Evolutionary conservation across 768 basidiomycete species (phyloP).

Genomic region (Tricholoma matsutake): DNA sequence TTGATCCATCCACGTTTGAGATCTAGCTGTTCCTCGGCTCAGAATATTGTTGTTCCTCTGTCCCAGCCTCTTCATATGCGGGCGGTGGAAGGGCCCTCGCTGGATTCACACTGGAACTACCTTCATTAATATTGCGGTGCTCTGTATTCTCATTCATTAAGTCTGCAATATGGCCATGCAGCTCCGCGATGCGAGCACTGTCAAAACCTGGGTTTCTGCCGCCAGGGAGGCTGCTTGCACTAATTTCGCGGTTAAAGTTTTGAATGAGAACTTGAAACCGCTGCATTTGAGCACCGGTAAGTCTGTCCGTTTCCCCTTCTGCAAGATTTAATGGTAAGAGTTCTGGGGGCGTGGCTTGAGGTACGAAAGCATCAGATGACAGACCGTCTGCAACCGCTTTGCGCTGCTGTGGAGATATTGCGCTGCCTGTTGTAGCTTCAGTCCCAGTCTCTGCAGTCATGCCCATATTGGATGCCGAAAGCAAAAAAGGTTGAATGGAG

Average conservation of each 20-base stretch:
- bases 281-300: not conserved
- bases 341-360: not conserved
- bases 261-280: conserved; percentile 4
- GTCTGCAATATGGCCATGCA: conserved; percentile 7
- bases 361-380: not conserved
- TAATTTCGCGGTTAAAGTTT: conserved; percentile 5
- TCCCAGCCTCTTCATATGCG: not conserved
- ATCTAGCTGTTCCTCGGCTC: too few species aligned
- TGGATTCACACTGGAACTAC: not conserved
- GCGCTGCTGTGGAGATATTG: not conserved
- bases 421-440: not conserved
- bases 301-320: not conserved
- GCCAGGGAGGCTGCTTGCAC: not conserved
- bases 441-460: not conserved
- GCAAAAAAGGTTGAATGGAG: not conserved
- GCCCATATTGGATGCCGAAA: not conserved
- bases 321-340: not conserved
- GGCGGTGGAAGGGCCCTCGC: not conserved
- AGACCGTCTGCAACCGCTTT: not conserved
- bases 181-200: conserved; percentile 1
- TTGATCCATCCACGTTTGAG: too few species aligned
- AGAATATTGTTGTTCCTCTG: not conserved
- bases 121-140: not conserved
- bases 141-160: conserved; percentile 5
- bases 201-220: not conserved